Percentiles rank a stretch among this genome's conserved stretches.
Conservation (phyloP, 2,329 filamentous ascomycete genomes). For the Emergomyces pasteurianus region DNA sequence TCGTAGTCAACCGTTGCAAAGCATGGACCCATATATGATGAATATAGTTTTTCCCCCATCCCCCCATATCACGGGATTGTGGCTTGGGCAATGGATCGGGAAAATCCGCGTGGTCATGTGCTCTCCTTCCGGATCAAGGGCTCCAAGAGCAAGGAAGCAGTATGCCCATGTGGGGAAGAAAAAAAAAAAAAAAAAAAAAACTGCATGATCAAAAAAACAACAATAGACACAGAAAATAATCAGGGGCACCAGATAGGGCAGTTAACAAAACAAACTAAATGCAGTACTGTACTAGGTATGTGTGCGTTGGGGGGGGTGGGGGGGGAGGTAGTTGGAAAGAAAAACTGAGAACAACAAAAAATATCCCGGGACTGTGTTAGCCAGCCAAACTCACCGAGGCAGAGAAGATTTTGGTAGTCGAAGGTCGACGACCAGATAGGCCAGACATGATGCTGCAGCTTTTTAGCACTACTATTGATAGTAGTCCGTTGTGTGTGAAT, state of each 20-base stretch:
- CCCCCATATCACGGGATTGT: not conserved
- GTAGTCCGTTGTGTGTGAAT: too few relatives aligned
- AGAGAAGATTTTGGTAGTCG: constrained; percentile 25
- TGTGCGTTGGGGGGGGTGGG: not conserved
- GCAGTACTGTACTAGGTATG: too few relatives aligned
- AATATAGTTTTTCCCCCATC: too few relatives aligned
- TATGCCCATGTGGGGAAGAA: not conserved
- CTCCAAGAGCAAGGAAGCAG: not conserved
- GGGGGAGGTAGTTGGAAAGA: not conserved
- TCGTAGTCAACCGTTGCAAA: too few relatives aligned
- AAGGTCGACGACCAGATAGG: constrained; percentile 18
- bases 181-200: not conserved
- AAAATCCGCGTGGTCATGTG: constrained; percentile 8
- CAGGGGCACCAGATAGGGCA: not conserved
- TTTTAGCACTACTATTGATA: too few relatives aligned
- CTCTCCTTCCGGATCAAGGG: constrained; percentile 2
- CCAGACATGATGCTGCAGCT: constrained; percentile 20
- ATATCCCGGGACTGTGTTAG: too few relatives aligned
- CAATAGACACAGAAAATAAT: not conserved
- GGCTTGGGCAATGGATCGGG: constrained; percentile 3
- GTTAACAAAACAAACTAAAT: not conserved
- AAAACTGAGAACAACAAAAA: constrained; percentile 4
- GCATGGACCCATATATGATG: not conserved
- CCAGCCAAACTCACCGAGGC: constrained; percentile 22
- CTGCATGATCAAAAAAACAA: not conserved